A percentile compares a stretch with the other conserved stretches of the same genome.
These are phyloP conservation scores for Geotrichum restrictum DNA, from an alignment of 1,139 yeast genomes.

Conservation along the genomic window DNA sequence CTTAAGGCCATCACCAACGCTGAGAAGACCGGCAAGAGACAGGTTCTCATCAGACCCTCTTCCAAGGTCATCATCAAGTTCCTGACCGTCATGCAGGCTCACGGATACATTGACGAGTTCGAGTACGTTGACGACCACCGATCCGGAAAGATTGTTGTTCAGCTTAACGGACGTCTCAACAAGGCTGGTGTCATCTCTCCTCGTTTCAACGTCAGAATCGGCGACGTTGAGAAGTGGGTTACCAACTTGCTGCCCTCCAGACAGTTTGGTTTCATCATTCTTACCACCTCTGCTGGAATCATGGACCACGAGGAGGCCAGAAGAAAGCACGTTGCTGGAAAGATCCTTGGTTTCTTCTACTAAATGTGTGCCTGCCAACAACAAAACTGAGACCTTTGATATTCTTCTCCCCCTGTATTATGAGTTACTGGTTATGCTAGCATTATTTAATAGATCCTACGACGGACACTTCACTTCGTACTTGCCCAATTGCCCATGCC, in stretches of 20 bases:
- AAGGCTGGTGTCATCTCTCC: slow-evolving; percentile 98
- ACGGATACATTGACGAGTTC: slow-evolving; percentile 98
- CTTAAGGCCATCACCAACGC: slow-evolving; percentile 98
- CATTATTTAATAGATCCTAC: slow-evolving; percentile 9
- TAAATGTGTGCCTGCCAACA: slow-evolving; percentile 37
- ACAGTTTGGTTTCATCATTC: slow-evolving; percentile 95
- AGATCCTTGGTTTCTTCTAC: slow-evolving; percentile 94
- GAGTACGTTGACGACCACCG: slow-evolving; percentile 99
- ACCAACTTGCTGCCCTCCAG: slow-evolving; percentile 96
- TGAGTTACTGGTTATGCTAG: slow-evolving; percentile 12
- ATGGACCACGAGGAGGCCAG: slow-evolving; percentile 99
- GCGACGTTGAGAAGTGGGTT: slow-evolving; percentile 96
- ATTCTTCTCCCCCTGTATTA: slow-evolving; percentile 3
- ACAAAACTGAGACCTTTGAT: slow-evolving; percentile 1
- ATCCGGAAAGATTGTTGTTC: slow-evolving; percentile 95
- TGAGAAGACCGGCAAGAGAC: slow-evolving; percentile 99
- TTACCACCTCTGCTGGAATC: slow-evolving; percentile 98
- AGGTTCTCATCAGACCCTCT: slow-evolving; percentile 97
- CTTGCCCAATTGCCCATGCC: too few relatives aligned
- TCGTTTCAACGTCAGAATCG: slow-evolving; percentile 92
- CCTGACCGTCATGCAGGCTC: slow-evolving; percentile 96
- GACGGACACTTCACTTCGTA: too few relatives aligned
- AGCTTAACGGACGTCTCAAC: slow-evolving; percentile 96
- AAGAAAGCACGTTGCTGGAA: slow-evolving; percentile 99
- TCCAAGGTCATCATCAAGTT: slow-evolving; percentile 98